Conservation (phyloP, 257 asterid genomes). For the Ilex asprella region DNA sequence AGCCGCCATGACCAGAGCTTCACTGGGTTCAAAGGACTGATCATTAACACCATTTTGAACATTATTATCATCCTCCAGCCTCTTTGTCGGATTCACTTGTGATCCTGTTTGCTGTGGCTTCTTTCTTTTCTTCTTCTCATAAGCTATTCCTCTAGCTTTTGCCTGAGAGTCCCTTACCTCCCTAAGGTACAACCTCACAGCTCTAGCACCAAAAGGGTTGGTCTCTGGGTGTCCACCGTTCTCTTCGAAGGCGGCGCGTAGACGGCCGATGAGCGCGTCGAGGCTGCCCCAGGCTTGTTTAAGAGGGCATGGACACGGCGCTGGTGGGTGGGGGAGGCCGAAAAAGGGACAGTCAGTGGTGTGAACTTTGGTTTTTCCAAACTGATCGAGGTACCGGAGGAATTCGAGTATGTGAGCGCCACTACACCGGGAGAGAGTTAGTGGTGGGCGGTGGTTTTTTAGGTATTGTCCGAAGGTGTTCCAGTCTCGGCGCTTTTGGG, state of each 20-base stretch:
- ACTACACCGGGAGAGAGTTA: conserved; percentile 50
- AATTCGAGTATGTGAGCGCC: conserved; percentile 31
- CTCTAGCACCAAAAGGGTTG: conserved; percentile 57
- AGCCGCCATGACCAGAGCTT: conserved; percentile 21
- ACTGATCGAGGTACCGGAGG: conserved; percentile 39
- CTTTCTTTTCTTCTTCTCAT: conserved; percentile 56
- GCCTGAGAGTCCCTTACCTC: conserved; percentile 60
- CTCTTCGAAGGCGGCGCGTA: conserved; percentile 63
- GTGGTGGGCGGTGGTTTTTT: conserved; percentile 57
- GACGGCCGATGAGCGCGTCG: conserved; percentile 56
- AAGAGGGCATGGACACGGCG: conserved; percentile 51
- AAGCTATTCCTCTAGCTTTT: conserved; percentile 51
- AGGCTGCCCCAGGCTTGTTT: conserved; percentile 64
- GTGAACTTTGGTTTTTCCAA: conserved; percentile 48
- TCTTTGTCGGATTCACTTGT: too few relatives aligned
- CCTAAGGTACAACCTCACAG: conserved; percentile 45
- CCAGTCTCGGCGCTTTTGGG: conserved; percentile 64
- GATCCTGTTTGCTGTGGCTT: conserved; percentile 14
- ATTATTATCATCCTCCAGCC: too few relatives aligned
- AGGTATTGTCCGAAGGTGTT: conserved; percentile 54
- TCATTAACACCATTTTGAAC: neutral
- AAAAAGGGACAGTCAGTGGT: conserved; percentile 34
- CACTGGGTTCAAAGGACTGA: neutral
- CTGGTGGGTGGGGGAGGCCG: conserved; percentile 48
- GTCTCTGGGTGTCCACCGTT: conserved; percentile 48